Evolutionary conservation across 371 early-diverging fungal genomes (phyloP).

Genomic region (Parasitella parasitica): DNA sequence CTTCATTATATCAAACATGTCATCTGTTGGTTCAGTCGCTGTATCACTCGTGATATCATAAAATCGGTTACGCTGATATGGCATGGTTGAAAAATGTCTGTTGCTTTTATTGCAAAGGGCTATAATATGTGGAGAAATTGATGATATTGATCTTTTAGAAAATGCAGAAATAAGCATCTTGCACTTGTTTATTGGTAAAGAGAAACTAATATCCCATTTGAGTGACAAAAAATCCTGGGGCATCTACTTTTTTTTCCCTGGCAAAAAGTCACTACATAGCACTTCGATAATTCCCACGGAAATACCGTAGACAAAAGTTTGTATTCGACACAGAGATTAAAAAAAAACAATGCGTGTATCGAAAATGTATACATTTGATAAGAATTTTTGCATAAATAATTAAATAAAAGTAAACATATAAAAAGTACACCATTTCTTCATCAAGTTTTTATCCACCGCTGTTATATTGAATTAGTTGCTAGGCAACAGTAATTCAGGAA

Average conservation of each 20-base stretch:
- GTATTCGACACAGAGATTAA: background rate
- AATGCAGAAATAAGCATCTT: background rate
- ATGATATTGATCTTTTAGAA: background rate
- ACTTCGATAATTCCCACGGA: background rate
- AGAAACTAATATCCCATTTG: background rate
- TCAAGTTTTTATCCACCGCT: background rate
- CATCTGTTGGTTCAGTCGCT: constrained; percentile 78
- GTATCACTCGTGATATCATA: constrained; percentile 64
- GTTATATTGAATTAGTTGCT: background rate
- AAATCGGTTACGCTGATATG: background rate
- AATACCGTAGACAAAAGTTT: background rate
- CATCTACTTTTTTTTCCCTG: background rate
- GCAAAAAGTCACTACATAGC: background rate
- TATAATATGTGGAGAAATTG: background rate
- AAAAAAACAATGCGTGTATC: background rate
- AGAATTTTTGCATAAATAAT: background rate
- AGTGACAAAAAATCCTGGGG: background rate
- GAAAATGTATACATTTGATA: background rate
- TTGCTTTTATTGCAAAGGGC: background rate
- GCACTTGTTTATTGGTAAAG: background rate
- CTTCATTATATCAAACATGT: constrained; percentile 80
- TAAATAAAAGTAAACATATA: background rate
- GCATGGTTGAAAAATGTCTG: constrained; percentile 4
- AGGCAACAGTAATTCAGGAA: background rate
- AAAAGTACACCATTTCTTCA: background rate